A percentile compares a stretch with the other conserved stretches of the same genome.
These are phyloP conservation scores for Suillus subalutaceus DNA, from an alignment of 768 basidiomycete genomes.

Conservation along the genomic window DNA sequence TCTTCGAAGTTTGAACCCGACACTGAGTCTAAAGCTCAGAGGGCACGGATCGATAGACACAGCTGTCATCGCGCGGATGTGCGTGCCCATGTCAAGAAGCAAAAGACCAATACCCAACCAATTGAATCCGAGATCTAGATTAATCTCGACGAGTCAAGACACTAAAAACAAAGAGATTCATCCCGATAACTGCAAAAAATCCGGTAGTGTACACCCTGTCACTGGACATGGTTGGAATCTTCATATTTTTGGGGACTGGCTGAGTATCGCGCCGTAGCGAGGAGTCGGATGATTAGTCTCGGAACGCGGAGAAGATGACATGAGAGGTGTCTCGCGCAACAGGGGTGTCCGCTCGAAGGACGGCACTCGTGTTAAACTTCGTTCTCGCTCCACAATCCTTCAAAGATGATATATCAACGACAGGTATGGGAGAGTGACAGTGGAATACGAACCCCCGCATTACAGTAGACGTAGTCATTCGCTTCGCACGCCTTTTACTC, in stretches of 20 bases:
- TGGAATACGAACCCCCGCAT: conserved; percentile 66
- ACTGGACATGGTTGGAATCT: too few relatives aligned
- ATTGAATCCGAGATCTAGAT: background rate
- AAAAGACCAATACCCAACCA: background rate
- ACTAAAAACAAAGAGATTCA: background rate
- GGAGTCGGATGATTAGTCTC: background rate
- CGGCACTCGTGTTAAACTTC: conserved; percentile 32
- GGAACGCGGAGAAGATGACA: background rate
- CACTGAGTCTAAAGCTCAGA: too few relatives aligned
- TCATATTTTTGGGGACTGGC: conserved; percentile 11
- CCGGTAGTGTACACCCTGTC: too few relatives aligned
- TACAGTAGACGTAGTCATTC: conserved; percentile 71
- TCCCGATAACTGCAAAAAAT: background rate
- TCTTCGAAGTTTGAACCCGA: background rate
- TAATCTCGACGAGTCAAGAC: background rate
- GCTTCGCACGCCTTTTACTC: conserved; percentile 71
- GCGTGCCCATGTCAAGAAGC: background rate
- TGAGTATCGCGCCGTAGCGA: conserved; percentile 4
- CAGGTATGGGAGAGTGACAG: background rate
- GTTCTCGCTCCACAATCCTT: conserved; percentile 61
- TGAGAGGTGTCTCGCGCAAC: conserved; percentile 19
- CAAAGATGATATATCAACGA: background rate
- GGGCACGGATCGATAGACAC: background rate
- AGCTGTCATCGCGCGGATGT: background rate
- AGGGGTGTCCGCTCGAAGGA: conserved; percentile 41